phyloP scores from a whole-genome alignment of 2,329 filamentous ascomycete species.

The Talaromyces sp. region DNA sequence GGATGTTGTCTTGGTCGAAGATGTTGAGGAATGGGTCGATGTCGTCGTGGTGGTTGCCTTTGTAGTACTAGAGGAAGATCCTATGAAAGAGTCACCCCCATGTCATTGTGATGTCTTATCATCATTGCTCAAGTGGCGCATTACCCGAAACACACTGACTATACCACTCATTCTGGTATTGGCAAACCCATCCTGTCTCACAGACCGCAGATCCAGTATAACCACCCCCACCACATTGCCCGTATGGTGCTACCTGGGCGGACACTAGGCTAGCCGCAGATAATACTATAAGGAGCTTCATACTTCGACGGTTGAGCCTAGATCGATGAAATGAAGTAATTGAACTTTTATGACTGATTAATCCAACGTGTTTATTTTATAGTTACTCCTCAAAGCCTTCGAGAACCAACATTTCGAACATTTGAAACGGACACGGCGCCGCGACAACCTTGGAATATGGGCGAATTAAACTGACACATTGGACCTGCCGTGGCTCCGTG shows the following conservation, averaged over 20 bases:
- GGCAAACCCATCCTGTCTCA: constrained; percentile 17
- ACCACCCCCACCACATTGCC: constrained; percentile 21
- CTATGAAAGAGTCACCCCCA: not conserved
- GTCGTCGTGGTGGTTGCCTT: not conserved
- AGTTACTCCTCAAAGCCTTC: not conserved
- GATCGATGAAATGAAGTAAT: not conserved
- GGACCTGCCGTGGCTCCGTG: constrained; percentile 11
- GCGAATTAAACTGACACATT: not conserved
- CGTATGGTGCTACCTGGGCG: constrained; percentile 23
- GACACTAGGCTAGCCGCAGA: constrained; percentile 22
- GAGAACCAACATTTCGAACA: too few species aligned
- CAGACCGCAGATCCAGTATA: constrained; percentile 19
- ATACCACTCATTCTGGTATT: constrained; percentile 24
- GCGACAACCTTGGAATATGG: constrained; percentile 4
- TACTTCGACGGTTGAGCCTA: constrained; percentile 5
- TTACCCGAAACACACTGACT: constrained; percentile 24
- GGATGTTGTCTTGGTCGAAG: constrained; percentile 9
- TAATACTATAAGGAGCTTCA: constrained; percentile 22
- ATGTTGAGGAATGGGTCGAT: not conserved
- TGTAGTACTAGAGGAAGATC: not conserved
- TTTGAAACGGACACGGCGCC: constrained; percentile 19
- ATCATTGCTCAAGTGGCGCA: not conserved
- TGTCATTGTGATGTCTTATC: too few species aligned
- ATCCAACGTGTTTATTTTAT: too few species aligned
- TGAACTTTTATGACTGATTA: not conserved